Evolutionary conservation across 805 yeast genomes (phyloP).

Genomic region (Candida berthetii): DNA sequence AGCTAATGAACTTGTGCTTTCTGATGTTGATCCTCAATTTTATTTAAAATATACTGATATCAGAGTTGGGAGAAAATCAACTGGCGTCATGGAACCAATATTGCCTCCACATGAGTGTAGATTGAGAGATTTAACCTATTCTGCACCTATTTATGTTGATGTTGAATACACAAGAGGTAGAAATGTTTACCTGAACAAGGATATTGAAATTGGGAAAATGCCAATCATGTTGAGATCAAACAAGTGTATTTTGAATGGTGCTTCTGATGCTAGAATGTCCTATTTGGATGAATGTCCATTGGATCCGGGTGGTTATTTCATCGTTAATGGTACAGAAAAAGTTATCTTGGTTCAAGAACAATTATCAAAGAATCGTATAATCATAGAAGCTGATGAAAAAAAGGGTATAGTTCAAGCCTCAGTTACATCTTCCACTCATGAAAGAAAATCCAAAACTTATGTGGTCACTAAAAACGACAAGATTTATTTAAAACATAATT

Average conservation of each 20-base stretch:
- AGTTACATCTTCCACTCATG: constrained; percentile 97
- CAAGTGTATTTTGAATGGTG: constrained; percentile 81
- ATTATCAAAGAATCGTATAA: constrained; percentile 92
- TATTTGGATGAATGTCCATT: constrained; percentile 86
- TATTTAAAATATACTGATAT: constrained; percentile 90
- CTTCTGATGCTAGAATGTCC: constrained; percentile 82
- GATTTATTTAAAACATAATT: constrained; percentile 90
- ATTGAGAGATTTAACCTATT: constrained; percentile 86
- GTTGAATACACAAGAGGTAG: constrained; percentile 96
- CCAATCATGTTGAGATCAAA: constrained; percentile 97
- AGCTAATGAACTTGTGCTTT: constrained; percentile 83
- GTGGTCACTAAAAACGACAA: constrained; percentile 88
- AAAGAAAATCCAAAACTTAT: constrained; percentile 94
- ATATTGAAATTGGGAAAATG: constrained; percentile 95
- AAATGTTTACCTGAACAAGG: constrained; percentile 83
- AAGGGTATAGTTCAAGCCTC: constrained; percentile 94
- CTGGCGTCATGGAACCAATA: constrained; percentile 48
- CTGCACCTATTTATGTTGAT: constrained; percentile 94
- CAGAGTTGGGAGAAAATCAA: constrained; percentile 78
- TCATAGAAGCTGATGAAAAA: constrained; percentile 95
- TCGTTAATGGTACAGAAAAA: constrained; percentile 96
- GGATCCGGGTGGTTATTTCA: constrained; percentile 98
- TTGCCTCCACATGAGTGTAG: constrained; percentile 94
- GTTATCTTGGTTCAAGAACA: constrained; percentile 97
- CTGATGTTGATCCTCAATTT: constrained; percentile 97